phyloP scores from a whole-genome alignment of 2,329 filamentous ascomycete genomes.

The Aschersonia sp. region DNA sequence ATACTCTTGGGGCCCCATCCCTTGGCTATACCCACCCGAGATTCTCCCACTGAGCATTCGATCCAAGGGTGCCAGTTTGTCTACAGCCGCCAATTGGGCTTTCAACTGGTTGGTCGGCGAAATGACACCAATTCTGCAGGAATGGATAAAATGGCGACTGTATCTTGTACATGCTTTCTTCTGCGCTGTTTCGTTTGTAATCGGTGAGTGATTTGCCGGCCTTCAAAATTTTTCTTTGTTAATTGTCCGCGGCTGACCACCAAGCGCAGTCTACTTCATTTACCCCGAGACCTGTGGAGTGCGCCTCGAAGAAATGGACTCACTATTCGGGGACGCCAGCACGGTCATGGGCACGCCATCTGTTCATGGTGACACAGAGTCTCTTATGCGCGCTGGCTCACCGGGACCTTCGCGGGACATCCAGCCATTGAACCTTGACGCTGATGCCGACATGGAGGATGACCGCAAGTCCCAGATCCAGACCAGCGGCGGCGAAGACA shows the following conservation, averaged over 20 bases:
- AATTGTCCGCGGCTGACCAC: conserved; percentile 1
- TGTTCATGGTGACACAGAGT: conserved; percentile 60
- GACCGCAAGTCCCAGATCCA: conserved; percentile 27
- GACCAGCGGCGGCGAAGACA: conserved; percentile 17
- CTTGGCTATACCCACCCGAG: conserved; percentile 97
- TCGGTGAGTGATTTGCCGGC: conserved; percentile 50
- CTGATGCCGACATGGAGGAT: conserved; percentile 43
- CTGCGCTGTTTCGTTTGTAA: conserved; percentile 85
- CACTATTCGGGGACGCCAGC: conserved; percentile 83
- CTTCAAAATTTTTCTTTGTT: not conserved
- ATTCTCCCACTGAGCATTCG: conserved; percentile 92
- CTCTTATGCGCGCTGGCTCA: conserved; percentile 64
- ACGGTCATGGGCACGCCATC: conserved; percentile 67
- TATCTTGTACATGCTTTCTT: conserved; percentile 96
- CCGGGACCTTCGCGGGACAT: conserved; percentile 55
- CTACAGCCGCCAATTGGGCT: conserved; percentile 93
- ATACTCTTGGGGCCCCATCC: conserved; percentile 89
- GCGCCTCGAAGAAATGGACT: conserved; percentile 91
- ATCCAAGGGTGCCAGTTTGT: conserved; percentile 91
- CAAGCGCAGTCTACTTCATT: conserved; percentile 74
- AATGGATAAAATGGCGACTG: conserved; percentile 81
- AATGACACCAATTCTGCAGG: conserved; percentile 85
- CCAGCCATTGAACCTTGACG: conserved; percentile 69
- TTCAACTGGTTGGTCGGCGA: conserved; percentile 97
- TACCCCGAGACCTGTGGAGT: conserved; percentile 96